These are phyloP conservation scores for Medicago lupulina DNA, from an alignment of 306 rosid genomes.

Conservation along the genomic window DNA sequence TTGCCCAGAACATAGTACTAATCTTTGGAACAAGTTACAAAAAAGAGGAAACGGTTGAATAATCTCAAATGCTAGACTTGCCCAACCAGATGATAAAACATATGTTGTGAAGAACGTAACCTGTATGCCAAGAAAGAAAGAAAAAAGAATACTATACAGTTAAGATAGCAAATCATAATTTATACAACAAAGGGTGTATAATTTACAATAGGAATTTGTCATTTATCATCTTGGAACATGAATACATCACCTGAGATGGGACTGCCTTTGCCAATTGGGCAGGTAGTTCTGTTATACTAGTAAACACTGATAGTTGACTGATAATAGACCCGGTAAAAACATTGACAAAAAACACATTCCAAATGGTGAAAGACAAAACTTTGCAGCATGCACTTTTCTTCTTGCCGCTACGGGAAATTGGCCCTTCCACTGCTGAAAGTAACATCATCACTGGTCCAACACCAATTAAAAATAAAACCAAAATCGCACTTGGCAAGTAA, in stretches of 20 bases:
- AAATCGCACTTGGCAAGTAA: conserved; percentile 91
- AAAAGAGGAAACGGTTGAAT: conserved; percentile 76
- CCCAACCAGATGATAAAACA: conserved; percentile 97
- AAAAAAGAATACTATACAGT: background rate
- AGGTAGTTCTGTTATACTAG: conserved; percentile 78
- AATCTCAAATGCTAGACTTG: conserved; percentile 81
- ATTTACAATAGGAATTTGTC: conserved; percentile 12
- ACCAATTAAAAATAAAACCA: conserved; percentile 62
- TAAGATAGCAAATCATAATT: conserved; percentile 14
- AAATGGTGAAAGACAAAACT: conserved; percentile 84
- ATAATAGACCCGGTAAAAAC: conserved; percentile 83
- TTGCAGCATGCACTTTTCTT: conserved; percentile 89
- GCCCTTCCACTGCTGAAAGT: conserved; percentile 79
- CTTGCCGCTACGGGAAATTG: conserved; percentile 86
- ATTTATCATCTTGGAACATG: conserved; percentile 11
- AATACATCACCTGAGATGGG: conserved; percentile 78
- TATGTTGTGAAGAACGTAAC: conserved; percentile 87
- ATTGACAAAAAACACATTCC: conserved; percentile 95
- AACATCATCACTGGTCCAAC: conserved; percentile 90
- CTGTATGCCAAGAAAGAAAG: conserved; percentile 50
- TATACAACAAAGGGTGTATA: background rate
- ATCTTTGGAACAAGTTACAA: conserved; percentile 58
- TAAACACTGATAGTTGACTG: conserved; percentile 63
- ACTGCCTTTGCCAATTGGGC: conserved; percentile 81
- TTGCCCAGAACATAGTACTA: conserved; percentile 54